Conservation (phyloP, 305 asterid species). For the Fraxinus paxiana region DNA sequence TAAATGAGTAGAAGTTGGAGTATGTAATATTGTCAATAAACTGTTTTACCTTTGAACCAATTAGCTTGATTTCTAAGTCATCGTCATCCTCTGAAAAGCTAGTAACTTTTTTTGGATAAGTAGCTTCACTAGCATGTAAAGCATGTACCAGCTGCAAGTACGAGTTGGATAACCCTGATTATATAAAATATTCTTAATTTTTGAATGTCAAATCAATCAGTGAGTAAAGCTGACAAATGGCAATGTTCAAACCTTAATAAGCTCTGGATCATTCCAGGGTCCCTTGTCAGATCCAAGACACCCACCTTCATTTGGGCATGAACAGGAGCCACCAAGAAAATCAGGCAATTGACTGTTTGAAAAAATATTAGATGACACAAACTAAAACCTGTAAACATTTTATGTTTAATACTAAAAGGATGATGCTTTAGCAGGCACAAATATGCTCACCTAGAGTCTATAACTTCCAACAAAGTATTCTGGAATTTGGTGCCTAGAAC, state of each 20-base stretch:
- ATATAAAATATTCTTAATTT: conserved; percentile 16
- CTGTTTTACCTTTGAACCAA: conserved; percentile 46
- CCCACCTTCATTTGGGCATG: conserved; percentile 81
- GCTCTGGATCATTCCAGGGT: conserved; percentile 81
- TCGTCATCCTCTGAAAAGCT: conserved; percentile 48
- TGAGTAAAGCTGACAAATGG: conserved; percentile 12
- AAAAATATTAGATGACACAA: conserved; percentile 25
- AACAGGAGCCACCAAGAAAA: conserved; percentile 92
- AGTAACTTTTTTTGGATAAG: conserved; percentile 37
- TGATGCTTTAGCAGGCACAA: conserved; percentile 23
- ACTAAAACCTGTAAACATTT: conserved; percentile 5
- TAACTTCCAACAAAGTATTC: conserved; percentile 66
- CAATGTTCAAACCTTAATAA: conserved; percentile 63
- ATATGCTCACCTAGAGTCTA: conserved; percentile 64
- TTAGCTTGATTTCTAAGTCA: conserved; percentile 49
- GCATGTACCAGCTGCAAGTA: conserved; percentile 71
- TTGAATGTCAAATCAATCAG: conserved; percentile 1
- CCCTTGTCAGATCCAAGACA: conserved; percentile 88
- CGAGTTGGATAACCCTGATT: conserved; percentile 32
- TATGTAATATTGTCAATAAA: not conserved
- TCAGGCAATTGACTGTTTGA: conserved; percentile 85
- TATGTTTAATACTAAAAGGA: not conserved
- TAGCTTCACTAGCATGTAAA: conserved; percentile 51
- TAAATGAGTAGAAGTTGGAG: conserved; percentile 17
- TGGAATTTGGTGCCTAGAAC: conserved; percentile 80